phyloP scores from a whole-genome alignment of 2,329 filamentous ascomycete species.

The Ophiocordyceps camponoti-leonardi region DNA sequence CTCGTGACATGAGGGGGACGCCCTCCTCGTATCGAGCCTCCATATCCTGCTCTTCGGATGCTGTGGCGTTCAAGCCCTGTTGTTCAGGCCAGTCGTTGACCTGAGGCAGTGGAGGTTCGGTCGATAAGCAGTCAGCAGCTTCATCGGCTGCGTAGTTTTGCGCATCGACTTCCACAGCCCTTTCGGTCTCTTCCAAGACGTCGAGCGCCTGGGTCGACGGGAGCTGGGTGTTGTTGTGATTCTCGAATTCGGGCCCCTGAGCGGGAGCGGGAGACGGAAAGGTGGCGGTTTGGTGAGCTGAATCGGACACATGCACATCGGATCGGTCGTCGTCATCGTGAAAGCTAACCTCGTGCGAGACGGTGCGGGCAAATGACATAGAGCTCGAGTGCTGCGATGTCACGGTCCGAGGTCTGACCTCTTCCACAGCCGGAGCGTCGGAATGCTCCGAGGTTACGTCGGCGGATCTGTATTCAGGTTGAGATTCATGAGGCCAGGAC shows the following conservation, averaged over 20 bases:
- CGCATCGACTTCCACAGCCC: constrained; percentile 25
- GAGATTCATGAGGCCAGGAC: background rate
- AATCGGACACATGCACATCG: constrained; percentile 40
- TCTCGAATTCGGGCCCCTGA: constrained; percentile 10
- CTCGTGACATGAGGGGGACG: constrained; percentile 38
- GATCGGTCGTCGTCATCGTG: constrained; percentile 38
- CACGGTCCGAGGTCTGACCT: constrained; percentile 9
- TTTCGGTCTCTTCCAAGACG: constrained; percentile 34
- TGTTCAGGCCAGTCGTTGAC: constrained; percentile 5
- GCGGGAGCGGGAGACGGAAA: constrained; percentile 43
- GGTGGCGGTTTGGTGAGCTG: constrained; percentile 36
- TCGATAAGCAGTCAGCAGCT: background rate
- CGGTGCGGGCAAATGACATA: constrained; percentile 46
- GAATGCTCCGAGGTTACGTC: background rate
- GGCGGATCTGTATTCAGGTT: background rate
- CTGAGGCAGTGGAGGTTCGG: constrained; percentile 1
- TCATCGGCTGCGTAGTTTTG: constrained; percentile 12
- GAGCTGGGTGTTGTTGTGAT: constrained; percentile 19
- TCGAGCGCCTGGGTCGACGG: constrained; percentile 34
- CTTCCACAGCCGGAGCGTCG: background rate
- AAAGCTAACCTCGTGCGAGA: constrained; percentile 44
- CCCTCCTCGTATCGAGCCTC: constrained; percentile 55
- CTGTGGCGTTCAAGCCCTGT: constrained; percentile 5
- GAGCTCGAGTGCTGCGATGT: constrained; percentile 39
- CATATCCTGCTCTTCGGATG: constrained; percentile 22